A percentile compares a stretch with the other conserved stretches of the same genome.
These are phyloP conservation scores for Olyra latifolia DNA, from an alignment of 176 grass and related monocot genomes.

Conservation along the genomic window DNA sequence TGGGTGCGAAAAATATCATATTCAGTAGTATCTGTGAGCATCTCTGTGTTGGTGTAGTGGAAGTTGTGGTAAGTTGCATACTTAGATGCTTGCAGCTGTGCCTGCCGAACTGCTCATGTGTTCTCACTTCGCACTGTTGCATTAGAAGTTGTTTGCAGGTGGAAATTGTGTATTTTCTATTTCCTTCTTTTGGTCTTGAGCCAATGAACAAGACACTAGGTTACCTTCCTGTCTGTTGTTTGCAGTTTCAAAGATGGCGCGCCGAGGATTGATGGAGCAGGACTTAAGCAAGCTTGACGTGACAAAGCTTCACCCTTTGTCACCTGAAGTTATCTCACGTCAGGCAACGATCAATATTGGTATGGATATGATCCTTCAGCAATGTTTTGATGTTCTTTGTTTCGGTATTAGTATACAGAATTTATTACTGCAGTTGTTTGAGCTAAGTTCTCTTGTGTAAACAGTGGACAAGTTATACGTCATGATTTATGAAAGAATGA, in stretches of 20 bases:
- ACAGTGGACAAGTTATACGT: neutral
- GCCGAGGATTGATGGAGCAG: slow-evolving; percentile 88
- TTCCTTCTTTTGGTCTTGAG: neutral
- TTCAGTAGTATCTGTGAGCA: neutral
- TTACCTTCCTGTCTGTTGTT: neutral
- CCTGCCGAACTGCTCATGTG: neutral
- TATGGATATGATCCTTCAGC: neutral
- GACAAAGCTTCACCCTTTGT: slow-evolving; percentile 70
- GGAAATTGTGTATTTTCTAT: neutral
- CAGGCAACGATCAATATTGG: slow-evolving; percentile 92
- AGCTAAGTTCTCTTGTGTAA: neutral
- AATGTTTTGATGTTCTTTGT: neutral
- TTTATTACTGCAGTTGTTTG: neutral
- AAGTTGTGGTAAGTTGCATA: neutral
- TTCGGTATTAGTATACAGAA: neutral
- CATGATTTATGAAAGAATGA: neutral
- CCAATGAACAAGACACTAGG: neutral
- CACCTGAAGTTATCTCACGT: slow-evolving; percentile 84
- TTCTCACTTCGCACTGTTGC: neutral
- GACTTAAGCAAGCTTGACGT: slow-evolving; percentile 85
- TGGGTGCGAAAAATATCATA: neutral
- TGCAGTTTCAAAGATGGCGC: slow-evolving; percentile 58
- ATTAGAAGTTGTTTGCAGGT: neutral
- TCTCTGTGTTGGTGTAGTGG: neutral
- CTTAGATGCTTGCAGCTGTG: neutral